Evolutionary conservation across 805 yeast species (phyloP).

Genomic region (Schwanniomyces sp.): DNA sequence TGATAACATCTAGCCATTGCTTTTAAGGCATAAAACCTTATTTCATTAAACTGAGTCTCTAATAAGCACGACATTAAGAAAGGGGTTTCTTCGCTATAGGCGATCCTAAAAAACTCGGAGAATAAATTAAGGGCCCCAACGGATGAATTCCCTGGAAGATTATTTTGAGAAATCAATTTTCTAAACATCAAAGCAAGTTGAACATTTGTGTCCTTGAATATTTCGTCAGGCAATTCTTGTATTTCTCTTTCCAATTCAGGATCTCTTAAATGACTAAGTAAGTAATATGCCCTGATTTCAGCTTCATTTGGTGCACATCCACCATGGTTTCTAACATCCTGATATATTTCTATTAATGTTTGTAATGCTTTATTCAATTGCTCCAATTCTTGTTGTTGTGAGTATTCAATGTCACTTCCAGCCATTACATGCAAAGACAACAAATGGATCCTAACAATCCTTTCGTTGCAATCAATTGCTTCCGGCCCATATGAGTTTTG

Average conservation of each 20-base stretch:
- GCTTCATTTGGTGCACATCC: constrained; percentile 80
- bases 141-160: constrained; percentile 47
- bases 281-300: constrained; percentile 86
- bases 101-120: constrained; percentile 58
- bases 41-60: constrained; percentile 78
- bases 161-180: constrained; percentile 63
- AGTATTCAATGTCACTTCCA: constrained; percentile 64
- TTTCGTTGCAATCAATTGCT: constrained; percentile 88
- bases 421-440: constrained; percentile 85
- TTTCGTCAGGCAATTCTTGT: constrained; percentile 60
- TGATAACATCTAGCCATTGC: constrained; percentile 68
- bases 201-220: constrained; percentile 55
- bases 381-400: constrained; percentile 93
- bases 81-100: constrained; percentile 53
- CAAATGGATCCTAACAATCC: constrained; percentile 86
- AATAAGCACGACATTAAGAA: constrained; percentile 69
- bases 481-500: constrained; percentile 94
- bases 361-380: constrained; percentile 91
- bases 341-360: constrained; percentile 83
- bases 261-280: constrained; percentile 77
- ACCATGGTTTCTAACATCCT: constrained; percentile 71
- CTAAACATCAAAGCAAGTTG: constrained; percentile 75
- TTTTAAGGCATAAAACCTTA: constrained; percentile 71
- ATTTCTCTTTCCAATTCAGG: constrained; percentile 78
- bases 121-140: constrained; percentile 61